Evolutionary conservation across 352 stramenopile species (phyloP), one percentile per base, ranked within the genome.

Genomic region (Globisporangium viniferum): DNA sequence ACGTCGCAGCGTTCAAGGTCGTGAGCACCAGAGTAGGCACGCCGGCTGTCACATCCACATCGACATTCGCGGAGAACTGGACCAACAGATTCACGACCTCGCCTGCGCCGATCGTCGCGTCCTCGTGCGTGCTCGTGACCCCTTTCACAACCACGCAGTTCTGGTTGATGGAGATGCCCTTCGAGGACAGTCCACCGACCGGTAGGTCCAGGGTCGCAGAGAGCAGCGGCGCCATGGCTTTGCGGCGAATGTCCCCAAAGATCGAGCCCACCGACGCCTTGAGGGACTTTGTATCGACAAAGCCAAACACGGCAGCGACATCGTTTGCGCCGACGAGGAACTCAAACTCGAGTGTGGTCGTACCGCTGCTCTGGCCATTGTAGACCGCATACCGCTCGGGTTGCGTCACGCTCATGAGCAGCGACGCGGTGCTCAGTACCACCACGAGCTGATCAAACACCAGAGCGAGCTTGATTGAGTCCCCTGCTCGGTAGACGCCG

Each of bases 71-170:
- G 18, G 74, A 90, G 59, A 85, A 93, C 0, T 59, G 48, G 0
- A 93, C 68, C 0, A 73, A n/a, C 18, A 94, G 62, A n/a, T 85
- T 69, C n/a, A 94, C 72, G 12, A 79, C 68, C 54, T 94, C 84
- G 2, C 87, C 87, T 36, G 78, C 75, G 1, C 81, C 86, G 10
- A 75, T 78, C 0, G 67, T 87, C 8, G 66, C 83, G 51, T 88
- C 78, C 73, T 87, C 84, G 39, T 88, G 80, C 0, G 73, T 69
- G 2, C 73, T 87, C 6, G 66, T 73, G 3, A 93, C 73, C 9
- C 66, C 35, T 1, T 48, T 53, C 10, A 91, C 67, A 15, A 49
- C 67, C 29, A 73, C 77, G n/a, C 80, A 83, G 0, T 22, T 46
- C 63, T 90, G 85, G 12, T 86, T 61, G 27, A 93, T 90, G 0